Evolutionary conservation across 495 filamentous ascomycete species (phyloP), one percentile per base, ranked within the genome.

Genomic region (Hamigera avellanea): DNA sequence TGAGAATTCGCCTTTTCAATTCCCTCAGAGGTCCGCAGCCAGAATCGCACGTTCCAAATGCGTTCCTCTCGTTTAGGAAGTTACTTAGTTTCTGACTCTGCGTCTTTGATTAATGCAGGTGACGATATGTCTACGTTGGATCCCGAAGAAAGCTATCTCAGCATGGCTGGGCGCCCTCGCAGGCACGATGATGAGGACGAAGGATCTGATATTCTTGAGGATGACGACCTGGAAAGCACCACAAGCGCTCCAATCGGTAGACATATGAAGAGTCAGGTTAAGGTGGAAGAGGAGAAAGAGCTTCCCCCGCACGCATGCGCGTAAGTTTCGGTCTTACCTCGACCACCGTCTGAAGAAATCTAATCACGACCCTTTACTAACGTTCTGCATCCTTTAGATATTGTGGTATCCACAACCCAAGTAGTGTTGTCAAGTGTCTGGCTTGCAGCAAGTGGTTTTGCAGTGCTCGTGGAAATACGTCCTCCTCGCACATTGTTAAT

Each of bases 401-500:
- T 57, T 99, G 91, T 52, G 91, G 91, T 37, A 99, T 99, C 43
- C 91, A 99, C 59, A 93, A 91, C 42, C 76, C 89, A 8, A 80
- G 81, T 52, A 88, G 86, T 44, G 93, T 96, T 36, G 91, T 96
- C 36, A 95, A 94, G 60, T 99, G 91, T 53, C 70, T 99, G 35
- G 71, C 80, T 33, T 99, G 91, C 62, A 86, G 73, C 66, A 99
- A 99, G 53, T 99, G 91, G 91, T 99, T 99, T 56, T 99, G 91
- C 64, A 96, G 91, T 55, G 87, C 91, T 33, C 82, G 89, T 55
- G 89, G 91, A 36, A 99, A 95, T 56, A 86, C 87, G 25, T 93
- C 83, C 26, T 95, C 89, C 13, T 95, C 91, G 5, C 91, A 99
- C 49, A 95, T 99, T 44, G 83, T 99, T 64, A 96, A 96, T 56